Conservation (phyloP, 352 stramenopile genomes). For the Globisporangium uncinulatum region DNA sequence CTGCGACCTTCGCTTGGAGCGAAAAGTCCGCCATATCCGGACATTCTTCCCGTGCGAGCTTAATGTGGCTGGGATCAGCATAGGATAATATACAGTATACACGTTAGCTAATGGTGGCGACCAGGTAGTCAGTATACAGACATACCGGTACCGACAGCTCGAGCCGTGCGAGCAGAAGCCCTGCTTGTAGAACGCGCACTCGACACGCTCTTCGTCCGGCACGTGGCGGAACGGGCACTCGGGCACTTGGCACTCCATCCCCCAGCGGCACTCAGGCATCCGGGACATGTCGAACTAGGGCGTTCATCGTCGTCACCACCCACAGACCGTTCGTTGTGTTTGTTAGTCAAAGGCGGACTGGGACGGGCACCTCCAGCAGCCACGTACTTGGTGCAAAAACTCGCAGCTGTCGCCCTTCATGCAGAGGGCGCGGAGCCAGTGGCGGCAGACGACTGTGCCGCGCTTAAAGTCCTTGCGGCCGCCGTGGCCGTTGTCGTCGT, state of each 20-base stretch:
- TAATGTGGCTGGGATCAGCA: slow-evolving; percentile 91
- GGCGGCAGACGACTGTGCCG: slow-evolving; percentile 95
- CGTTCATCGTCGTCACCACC: no score
- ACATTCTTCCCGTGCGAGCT: slow-evolving; percentile 90
- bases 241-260: slow-evolving; percentile 95
- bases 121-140: not conserved
- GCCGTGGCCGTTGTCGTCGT: slow-evolving; percentile 23
- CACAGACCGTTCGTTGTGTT: no score
- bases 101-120: not conserved
- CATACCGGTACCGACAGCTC: slow-evolving; percentile 90
- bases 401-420: slow-evolving; percentile 98
- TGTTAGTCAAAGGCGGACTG: no score
- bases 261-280: slow-evolving; percentile 97
- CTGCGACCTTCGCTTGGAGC: slow-evolving; percentile 84
- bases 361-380: no score
- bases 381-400: slow-evolving; percentile 86
- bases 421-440: slow-evolving; percentile 96
- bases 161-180: slow-evolving; percentile 97
- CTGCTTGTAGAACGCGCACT: slow-evolving; percentile 97
- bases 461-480: slow-evolving; percentile 87
- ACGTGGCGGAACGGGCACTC: slow-evolving; percentile 97
- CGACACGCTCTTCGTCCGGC: slow-evolving; percentile 92
- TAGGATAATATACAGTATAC: no score
- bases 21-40: slow-evolving; percentile 93
- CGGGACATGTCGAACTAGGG: slow-evolving; percentile 96